Evolutionary conservation across 2,329 filamentous ascomycete species (phyloP), one percentile per base, ranked within the genome.

Genomic region (Aspergillus novofumigatus): DNA sequence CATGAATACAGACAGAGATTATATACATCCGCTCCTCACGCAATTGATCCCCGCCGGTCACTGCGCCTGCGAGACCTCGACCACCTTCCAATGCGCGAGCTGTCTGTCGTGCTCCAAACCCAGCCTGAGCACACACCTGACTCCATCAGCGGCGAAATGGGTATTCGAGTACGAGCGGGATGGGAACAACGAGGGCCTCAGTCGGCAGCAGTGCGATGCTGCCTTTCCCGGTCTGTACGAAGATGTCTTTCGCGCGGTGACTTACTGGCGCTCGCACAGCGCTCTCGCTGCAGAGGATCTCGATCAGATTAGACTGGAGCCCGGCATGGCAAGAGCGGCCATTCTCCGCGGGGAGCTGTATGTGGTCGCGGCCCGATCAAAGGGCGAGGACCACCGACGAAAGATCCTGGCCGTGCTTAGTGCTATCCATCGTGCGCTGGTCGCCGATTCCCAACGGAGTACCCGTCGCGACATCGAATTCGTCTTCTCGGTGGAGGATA

Each of bases 341-440:
- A 73, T 75, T n/a, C 58, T 65, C 9, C 55, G 63, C 17, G 72
- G 72, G 6, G 64, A 74, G 23, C 57, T 75, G 2, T 67, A 73
- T 50, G 66, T 74, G 17, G 59, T 73, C 3, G 62, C 64, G 0
- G 62, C 67, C 6, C 67, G 66, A 1, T 63, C 72, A 4, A 67
- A 63, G 5, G 67, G 68, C n/a, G 71, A 73, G 50, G 73, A 75
- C 28, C 73, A 75, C 49, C 69, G 72, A 10, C 69, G 69, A 1
- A 75, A 75, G 55, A 72, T 73, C 26, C 44, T 75, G 9, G 78
- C 75, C 3, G 76, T 74, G 4, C 68, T 81, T 41, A 75, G 79
- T 58, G 72, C 77, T n/a, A 75, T 82, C 28, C 74, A 82, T 59
- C 78, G 79, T 49, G 78, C 79, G 57, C 73, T 82, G 53, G 67